phyloP scores from a whole-genome alignment of 1,139 yeast genomes.

The Ogataea hybrid region DNA sequence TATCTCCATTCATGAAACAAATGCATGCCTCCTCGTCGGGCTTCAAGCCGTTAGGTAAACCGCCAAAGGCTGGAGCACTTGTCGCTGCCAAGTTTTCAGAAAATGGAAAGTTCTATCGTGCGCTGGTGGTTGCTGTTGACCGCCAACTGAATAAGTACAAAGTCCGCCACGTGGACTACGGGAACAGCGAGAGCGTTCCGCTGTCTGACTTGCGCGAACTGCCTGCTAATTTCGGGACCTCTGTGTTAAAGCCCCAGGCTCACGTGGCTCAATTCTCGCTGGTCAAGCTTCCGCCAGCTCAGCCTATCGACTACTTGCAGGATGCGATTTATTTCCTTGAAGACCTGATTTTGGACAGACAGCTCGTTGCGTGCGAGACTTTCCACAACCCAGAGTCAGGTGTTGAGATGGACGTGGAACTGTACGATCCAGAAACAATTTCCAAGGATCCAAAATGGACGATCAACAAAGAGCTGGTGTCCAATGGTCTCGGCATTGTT shows the following conservation, averaged over 20 bases:
- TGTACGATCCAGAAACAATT: slow-evolving; percentile 63
- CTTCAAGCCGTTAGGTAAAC: slow-evolving; percentile 24
- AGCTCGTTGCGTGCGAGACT: slow-evolving; percentile 56
- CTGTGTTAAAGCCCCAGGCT: slow-evolving; percentile 53
- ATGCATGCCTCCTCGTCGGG: slow-evolving; percentile 40
- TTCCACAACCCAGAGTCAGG: slow-evolving; percentile 40
- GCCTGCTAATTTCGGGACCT: slow-evolving; percentile 49
- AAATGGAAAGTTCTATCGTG: slow-evolving; percentile 61
- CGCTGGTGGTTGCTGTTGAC: slow-evolving; percentile 51
- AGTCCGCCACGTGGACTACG: slow-evolving; percentile 66
- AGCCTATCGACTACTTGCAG: slow-evolving; percentile 56
- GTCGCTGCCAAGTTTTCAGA: slow-evolving; percentile 58
- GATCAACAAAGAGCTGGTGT: slow-evolving; percentile 60
- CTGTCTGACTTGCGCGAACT: slow-evolving; percentile 49
- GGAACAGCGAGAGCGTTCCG: slow-evolving; percentile 52
- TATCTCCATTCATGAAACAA: slow-evolving; percentile 44
- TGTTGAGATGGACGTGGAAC: slow-evolving; percentile 48
- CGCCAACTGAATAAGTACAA: slow-evolving; percentile 44
- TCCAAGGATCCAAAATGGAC: slow-evolving; percentile 54
- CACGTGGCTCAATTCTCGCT: slow-evolving; percentile 55
- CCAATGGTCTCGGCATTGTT: slow-evolving; percentile 66
- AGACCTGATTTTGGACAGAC: slow-evolving; percentile 52
- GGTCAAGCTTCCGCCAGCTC: slow-evolving; percentile 58
- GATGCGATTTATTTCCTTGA: slow-evolving; percentile 60
- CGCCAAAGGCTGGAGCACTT: slow-evolving; percentile 56